A percentile compares a stretch with the other conserved stretches of the same genome.
Conservation (phyloP, 75 land plant genomes). For the Isoetes taiwanensis region DNA sequence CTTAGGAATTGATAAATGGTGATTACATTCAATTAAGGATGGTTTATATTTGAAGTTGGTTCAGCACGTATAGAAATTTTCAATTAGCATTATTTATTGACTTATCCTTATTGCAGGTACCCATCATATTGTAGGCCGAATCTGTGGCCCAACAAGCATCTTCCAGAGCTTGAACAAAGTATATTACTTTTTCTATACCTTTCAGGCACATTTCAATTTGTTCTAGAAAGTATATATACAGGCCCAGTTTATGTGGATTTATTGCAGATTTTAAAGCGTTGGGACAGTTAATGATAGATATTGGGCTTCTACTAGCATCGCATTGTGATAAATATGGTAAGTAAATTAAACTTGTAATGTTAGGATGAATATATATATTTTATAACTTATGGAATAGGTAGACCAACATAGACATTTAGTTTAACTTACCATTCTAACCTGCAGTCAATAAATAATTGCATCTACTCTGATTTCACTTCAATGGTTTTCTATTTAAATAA, state of each 20-base stretch:
- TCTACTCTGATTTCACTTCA: too few relatives aligned
- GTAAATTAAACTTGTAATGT: neutral
- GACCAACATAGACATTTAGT: too few relatives aligned
- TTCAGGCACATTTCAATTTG: too few relatives aligned
- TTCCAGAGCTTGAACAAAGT: conserved; percentile 91
- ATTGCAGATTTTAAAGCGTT: conserved; percentile 75
- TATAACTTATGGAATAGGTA: too few relatives aligned
- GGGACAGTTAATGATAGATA: conserved; percentile 74
- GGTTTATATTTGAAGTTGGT: too few relatives aligned
- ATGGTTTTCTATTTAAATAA: too few relatives aligned
- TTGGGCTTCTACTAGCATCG: conserved; percentile 71
- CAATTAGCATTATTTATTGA: neutral
- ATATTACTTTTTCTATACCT: too few relatives aligned
- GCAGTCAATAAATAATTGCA: too few relatives aligned
- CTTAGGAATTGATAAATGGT: neutral
- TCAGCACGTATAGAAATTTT: neutral
- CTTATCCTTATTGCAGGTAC: conserved; percentile 35
- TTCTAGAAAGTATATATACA: neutral
- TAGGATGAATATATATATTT: too few relatives aligned
- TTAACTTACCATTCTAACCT: too few relatives aligned
- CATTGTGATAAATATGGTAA: conserved; percentile 94
- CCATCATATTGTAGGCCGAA: conserved; percentile 79
- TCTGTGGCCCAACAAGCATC: conserved; percentile 55
- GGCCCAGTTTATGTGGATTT: neutral
- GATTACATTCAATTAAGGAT: neutral